phyloP scores from a whole-genome alignment of 2,329 filamentous ascomycete genomes.

The Alternaria incomplexa region DNA sequence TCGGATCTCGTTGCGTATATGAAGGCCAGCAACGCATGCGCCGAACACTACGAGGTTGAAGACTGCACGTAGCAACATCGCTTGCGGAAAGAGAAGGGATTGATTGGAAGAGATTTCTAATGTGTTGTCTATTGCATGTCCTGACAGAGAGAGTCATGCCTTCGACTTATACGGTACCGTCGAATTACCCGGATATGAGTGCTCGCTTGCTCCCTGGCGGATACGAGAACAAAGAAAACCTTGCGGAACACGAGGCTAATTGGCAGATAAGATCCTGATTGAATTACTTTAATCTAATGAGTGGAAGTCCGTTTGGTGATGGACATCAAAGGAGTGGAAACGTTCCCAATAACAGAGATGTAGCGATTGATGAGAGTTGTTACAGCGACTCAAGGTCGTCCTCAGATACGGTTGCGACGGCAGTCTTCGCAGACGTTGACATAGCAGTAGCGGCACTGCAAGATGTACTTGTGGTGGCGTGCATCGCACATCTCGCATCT shows the following conservation, averaged over 20 bases:
- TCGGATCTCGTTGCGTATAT: background rate
- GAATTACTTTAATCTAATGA: background rate
- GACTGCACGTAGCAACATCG: background rate
- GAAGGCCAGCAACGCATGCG: background rate
- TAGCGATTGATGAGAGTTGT: too few relatives aligned
- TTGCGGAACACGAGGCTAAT: background rate
- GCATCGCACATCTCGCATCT: conserved; percentile 33
- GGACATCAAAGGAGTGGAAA: background rate
- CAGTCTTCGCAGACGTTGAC: conserved; percentile 31
- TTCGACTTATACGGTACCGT: background rate
- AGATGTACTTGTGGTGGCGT: conserved; percentile 27
- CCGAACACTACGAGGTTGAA: background rate
- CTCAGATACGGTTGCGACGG: conserved; percentile 25
- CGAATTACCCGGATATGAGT: conserved; percentile 8
- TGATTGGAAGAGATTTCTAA: background rate
- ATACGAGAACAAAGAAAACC: background rate
- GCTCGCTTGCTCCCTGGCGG: background rate
- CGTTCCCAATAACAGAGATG: background rate
- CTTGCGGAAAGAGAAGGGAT: background rate
- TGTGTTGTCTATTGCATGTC: background rate
- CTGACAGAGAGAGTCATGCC: background rate
- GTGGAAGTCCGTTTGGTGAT: background rate
- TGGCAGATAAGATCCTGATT: background rate
- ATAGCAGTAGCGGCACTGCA: conserved; percentile 30
- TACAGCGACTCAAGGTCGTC: background rate